phyloP scores from a whole-genome alignment of 768 basidiomycete species.

The Punctularia strigosozonata region DNA sequence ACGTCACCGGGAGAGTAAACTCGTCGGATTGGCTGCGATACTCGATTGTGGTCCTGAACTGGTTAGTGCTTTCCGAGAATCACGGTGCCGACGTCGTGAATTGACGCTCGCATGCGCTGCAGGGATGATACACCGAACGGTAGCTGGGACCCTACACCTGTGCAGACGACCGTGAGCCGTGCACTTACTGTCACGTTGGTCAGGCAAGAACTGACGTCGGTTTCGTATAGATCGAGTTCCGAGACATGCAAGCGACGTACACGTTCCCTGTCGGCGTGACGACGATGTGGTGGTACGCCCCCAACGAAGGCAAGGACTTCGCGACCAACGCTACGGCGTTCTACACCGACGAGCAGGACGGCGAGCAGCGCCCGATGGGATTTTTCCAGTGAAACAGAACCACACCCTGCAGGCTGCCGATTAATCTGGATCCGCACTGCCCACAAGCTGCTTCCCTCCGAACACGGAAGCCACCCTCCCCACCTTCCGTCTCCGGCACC shows the following conservation, averaged over 20 bases:
- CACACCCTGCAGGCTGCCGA: no score
- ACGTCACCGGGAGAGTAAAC: constrained; percentile 35
- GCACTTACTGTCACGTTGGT: constrained; percentile 27
- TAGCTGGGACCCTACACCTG: constrained; percentile 41
- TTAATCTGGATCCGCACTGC: no score
- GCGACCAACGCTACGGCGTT: no score
- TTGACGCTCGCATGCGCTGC: neutral
- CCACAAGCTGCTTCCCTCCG: no score
- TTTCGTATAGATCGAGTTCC: neutral
- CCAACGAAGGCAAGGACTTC: no score
- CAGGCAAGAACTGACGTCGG: constrained; percentile 1
- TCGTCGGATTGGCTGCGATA: constrained; percentile 42
- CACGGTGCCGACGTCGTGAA: neutral
- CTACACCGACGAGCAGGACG: no score
- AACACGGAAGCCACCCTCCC: no score
- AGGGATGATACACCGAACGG: constrained; percentile 36
- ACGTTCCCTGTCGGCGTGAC: constrained; percentile 72
- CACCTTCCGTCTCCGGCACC: no score
- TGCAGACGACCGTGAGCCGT: constrained; percentile 47
- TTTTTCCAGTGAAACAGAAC: no score
- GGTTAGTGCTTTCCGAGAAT: constrained; percentile 10
- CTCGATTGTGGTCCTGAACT: constrained; percentile 55
- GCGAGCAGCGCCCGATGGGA: no score
- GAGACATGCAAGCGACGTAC: constrained; percentile 38
- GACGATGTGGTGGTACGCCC: constrained; percentile 39